Conservation (phyloP, 2,329 filamentous ascomycete species). For the Fusarium oxysporum region DNA sequence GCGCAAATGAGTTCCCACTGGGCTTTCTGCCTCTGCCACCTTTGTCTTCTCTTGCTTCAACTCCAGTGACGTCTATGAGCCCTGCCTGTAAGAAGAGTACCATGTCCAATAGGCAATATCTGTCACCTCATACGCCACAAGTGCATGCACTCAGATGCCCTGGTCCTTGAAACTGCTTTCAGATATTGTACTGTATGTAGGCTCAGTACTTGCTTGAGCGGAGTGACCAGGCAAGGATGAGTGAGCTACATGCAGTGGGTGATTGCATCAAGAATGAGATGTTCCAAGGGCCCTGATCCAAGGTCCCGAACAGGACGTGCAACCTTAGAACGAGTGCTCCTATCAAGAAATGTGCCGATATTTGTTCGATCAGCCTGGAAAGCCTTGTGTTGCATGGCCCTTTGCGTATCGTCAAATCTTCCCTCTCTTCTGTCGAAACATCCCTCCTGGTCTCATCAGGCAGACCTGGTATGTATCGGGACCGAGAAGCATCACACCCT, state of each 20-base stretch:
- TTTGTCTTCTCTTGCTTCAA: slow-evolving; percentile 26
- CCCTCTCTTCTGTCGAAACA: slow-evolving; percentile 26
- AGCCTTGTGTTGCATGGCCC: slow-evolving; percentile 31
- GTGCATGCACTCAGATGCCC: slow-evolving; percentile 30
- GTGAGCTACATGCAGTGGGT: slow-evolving; percentile 9
- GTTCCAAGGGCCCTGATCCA: slow-evolving; percentile 18
- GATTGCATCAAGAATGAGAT: slow-evolving; percentile 21
- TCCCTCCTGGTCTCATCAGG: slow-evolving; percentile 42
- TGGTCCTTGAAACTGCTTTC: slow-evolving; percentile 19
- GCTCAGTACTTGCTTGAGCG: slow-evolving; percentile 22
- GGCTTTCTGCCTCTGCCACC: slow-evolving; percentile 6
- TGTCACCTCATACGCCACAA: slow-evolving; percentile 19
- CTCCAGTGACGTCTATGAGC: slow-evolving; percentile 20
- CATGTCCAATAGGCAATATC: slow-evolving; percentile 16
- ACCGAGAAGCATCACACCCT: slow-evolving; percentile 38
- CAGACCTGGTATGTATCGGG: slow-evolving; percentile 37
- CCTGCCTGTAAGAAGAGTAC: slow-evolving; percentile 7
- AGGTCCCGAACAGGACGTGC: slow-evolving; percentile 27
- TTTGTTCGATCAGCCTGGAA: slow-evolving; percentile 27
- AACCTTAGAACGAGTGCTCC: slow-evolving; percentile 27
- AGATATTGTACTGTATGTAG: slow-evolving; percentile 15
- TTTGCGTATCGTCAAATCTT: slow-evolving; percentile 40
- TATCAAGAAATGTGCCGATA: slow-evolving; percentile 35
- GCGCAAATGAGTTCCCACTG: slow-evolving; percentile 34
- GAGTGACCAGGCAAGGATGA: slow-evolving; percentile 28